Conservation (phyloP, 148 eudicot genomes). For the Rhododendron griersonianum region DNA sequence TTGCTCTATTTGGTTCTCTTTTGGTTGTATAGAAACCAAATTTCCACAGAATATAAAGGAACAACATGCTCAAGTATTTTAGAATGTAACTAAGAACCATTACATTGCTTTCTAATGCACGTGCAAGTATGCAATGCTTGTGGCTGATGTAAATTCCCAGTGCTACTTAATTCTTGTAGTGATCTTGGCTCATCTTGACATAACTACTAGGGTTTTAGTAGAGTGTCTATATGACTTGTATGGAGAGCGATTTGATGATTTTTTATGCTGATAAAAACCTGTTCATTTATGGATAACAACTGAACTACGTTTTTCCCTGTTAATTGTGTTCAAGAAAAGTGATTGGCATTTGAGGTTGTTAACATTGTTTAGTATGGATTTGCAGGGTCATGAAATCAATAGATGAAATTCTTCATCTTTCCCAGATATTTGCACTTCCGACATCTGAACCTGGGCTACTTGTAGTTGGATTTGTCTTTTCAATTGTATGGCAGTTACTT, state of each 20-base stretch:
- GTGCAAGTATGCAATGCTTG: background rate
- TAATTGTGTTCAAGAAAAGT: background rate
- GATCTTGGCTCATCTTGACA: background rate
- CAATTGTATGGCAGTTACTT: conserved; percentile 72
- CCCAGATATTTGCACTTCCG: conserved; percentile 54
- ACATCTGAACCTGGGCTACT: conserved; percentile 65
- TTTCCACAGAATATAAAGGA: background rate
- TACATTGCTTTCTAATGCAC: background rate
- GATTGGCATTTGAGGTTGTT: background rate
- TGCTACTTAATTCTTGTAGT: background rate
- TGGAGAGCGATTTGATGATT: background rate
- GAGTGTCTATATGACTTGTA: background rate
- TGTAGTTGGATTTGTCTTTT: conserved; percentile 63
- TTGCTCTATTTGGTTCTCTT: background rate
- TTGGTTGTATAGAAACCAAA: background rate
- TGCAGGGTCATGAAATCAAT: conserved; percentile 86
- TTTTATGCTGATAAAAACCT: background rate
- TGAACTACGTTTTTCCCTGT: background rate
- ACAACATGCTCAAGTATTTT: background rate
- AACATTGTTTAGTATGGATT: background rate
- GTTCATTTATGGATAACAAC: background rate
- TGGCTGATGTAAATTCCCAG: background rate
- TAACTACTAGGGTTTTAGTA: background rate
- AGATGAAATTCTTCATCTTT: conserved; percentile 65
- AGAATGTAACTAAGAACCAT: background rate